Evolutionary conservation across 495 filamentous ascomycete genomes (phyloP).

Genomic region (Thermothielavioides terrestris): DNA sequence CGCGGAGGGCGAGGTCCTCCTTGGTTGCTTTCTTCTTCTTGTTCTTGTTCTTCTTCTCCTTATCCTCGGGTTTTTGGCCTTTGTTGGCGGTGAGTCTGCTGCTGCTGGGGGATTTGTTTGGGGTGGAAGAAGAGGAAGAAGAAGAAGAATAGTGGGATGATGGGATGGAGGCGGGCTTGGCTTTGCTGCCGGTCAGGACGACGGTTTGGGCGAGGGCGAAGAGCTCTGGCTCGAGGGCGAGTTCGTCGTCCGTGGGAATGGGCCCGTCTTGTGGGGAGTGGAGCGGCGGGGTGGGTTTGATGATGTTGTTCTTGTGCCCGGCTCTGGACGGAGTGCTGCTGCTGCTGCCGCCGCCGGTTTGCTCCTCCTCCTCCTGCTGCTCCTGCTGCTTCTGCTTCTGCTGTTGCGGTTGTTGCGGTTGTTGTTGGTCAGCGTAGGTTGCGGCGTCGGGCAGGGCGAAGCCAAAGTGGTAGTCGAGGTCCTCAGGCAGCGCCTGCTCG

Average conservation of each 20-base stretch:
- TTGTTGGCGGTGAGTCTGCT: constrained; percentile 3
- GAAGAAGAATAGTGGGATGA: no score
- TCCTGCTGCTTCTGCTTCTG: no score
- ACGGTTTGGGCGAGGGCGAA: constrained; percentile 51
- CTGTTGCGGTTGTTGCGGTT: no score
- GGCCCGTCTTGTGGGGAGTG: constrained; percentile 39
- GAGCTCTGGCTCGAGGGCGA: constrained; percentile 49
- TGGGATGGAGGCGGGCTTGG: no score
- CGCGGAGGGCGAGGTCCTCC: constrained; percentile 37
- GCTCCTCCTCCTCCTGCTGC: no score
- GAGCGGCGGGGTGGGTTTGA: constrained; percentile 14
- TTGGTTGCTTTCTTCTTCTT: constrained; percentile 16
- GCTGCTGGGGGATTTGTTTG: no score
- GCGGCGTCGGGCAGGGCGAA: constrained; percentile 61
- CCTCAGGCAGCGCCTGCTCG: constrained; percentile 53
- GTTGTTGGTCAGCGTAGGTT: constrained; percentile 25
- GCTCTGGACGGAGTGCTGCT: no score
- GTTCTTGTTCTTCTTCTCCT: constrained; percentile 11
- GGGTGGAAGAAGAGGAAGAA: no score
- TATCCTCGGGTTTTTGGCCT: constrained; percentile 8
- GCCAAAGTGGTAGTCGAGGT: constrained; percentile 83
- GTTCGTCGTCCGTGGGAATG: constrained; percentile 41
- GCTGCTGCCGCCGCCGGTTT: no score
- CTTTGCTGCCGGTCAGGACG: constrained; percentile 31
- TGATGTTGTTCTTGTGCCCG: constrained; percentile 25